Base-by-base conservation (phyloP, 495 filamentous ascomycete species). In the Tuber magnatum region DNA sequence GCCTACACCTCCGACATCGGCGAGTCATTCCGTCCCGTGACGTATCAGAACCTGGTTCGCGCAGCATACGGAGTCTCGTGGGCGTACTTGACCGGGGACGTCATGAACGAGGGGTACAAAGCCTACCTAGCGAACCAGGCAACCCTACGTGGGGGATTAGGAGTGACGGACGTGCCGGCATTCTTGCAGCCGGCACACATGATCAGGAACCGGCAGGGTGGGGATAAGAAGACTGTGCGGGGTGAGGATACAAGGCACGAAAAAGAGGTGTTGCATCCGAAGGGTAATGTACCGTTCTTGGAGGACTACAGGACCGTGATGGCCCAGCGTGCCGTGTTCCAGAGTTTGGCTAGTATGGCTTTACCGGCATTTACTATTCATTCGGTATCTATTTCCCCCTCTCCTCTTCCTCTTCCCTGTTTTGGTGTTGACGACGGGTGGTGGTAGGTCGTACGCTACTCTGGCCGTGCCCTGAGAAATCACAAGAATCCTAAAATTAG, bases 1-100 rank as follows among this genome's bases (percentile, higher is more conserved):
- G 95, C 95, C 77, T 99, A 98, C 85, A 98, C 95, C 22, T 94
- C 92, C 44, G 95, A 99, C 83, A 93, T 99, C 68, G 95, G 95
- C 83, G 95, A 99, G 84, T 96, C 92, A 14, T 99, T 99, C 85
- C 91, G 95, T 9, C 95, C 95, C 6, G 88, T 98, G 73, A 94
- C 94, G 7, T 93, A 97, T 83, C 94, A 93, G 0, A 89, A 85
- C 79, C 85, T 94, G 7, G 92, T 99, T 6, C 87, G 90, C 65
- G 85, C 89, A 72, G 95, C 95, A 12, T 99, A 99, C 83, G 94
- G 88, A 73, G 86, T 99, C 74, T 96, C 92, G 35, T 98, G 95
- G 95, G 86, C 90, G 32, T 99, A 99, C 82, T 86, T 99, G 68
- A 84, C 92, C 71, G 94, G 95, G 76, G 95, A 99, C 80, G 94